These are phyloP conservation scores for Hypoxylon sp. DNA, from an alignment of 2,329 filamentous ascomycete species.

Conservation along the genomic window DNA sequence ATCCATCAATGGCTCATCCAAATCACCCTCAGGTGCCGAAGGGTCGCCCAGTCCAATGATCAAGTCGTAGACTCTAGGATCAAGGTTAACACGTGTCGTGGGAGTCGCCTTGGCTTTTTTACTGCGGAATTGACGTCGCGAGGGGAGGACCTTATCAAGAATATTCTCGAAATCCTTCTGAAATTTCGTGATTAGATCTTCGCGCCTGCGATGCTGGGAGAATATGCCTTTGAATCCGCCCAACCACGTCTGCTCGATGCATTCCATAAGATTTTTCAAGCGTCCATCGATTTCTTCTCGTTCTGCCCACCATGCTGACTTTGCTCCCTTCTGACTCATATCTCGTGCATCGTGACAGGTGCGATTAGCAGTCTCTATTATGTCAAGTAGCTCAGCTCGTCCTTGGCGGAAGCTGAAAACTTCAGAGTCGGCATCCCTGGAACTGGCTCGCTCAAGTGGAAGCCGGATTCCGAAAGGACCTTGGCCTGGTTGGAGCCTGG, in stretches of 20 bases:
- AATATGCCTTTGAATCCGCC: slow-evolving; percentile 97
- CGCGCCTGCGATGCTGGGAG: slow-evolving; percentile 76
- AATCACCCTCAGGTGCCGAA: slow-evolving; percentile 75
- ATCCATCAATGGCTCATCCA: slow-evolving; percentile 92
- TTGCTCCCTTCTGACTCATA: slow-evolving; percentile 80
- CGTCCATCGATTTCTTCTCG: slow-evolving; percentile 84
- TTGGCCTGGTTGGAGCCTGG: slow-evolving; percentile 82
- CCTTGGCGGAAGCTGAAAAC: slow-evolving; percentile 88
- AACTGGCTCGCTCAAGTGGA: slow-evolving; percentile 85
- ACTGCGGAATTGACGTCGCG: slow-evolving; percentile 74
- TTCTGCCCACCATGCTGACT: slow-evolving; percentile 90
- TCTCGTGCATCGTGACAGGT: slow-evolving; percentile 82
- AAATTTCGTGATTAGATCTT: slow-evolving; percentile 79
- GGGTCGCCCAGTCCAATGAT: slow-evolving; percentile 89
- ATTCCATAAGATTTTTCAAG: slow-evolving; percentile 82
- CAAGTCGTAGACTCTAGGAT: slow-evolving; percentile 80
- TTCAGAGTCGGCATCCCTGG: slow-evolving; percentile 82
- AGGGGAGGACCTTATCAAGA: slow-evolving; percentile 88
- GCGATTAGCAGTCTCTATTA: slow-evolving; percentile 85
- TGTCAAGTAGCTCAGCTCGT: slow-evolving; percentile 82
- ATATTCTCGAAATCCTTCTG: slow-evolving; percentile 83
- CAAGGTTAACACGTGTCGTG: slow-evolving; percentile 62
- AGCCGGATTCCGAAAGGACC: slow-evolving; percentile 89
- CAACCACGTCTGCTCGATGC: slow-evolving; percentile 93
- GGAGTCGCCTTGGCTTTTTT: slow-evolving; percentile 65